Evolutionary conservation across 2,329 filamentous ascomycete genomes (phyloP).

Genomic region (Sarocladiaceae sp.): DNA sequence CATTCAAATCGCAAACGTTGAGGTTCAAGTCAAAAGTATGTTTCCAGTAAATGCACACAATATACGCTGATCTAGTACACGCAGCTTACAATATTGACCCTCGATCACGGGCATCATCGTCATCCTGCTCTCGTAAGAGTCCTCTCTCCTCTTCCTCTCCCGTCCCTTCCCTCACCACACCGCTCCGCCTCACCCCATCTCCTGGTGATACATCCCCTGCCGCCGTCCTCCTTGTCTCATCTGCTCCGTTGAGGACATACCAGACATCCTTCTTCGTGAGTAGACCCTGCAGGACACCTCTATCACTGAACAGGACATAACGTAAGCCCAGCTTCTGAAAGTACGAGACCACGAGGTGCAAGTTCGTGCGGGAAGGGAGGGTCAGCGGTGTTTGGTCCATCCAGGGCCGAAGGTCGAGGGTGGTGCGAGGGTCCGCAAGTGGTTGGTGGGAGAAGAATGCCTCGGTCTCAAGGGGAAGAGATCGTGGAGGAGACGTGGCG

Average conservation of each 20-base stretch:
- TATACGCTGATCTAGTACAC: neutral
- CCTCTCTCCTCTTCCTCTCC: slow-evolving; percentile 9
- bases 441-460: slow-evolving; percentile 82
- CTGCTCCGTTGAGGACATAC: slow-evolving; percentile 80
- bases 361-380: slow-evolving; percentile 67
- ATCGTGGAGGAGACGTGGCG: slow-evolving; percentile 50
- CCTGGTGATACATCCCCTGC: slow-evolving; percentile 12
- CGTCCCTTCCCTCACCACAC: neutral
- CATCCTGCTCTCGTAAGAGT: slow-evolving; percentile 8
- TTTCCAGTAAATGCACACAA: neutral
- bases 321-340: slow-evolving; percentile 91
- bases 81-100: slow-evolving; percentile 21
- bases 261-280: slow-evolving; percentile 98
- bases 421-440: slow-evolving; percentile 70
- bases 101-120: slow-evolving; percentile 11
- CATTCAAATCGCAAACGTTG: too few species aligned
- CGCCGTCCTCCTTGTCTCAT: slow-evolving; percentile 49
- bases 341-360: slow-evolving; percentile 85
- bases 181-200: neutral
- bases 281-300: slow-evolving; percentile 76
- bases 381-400: slow-evolving; percentile 99
- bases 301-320: slow-evolving; percentile 83
- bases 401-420: slow-evolving; percentile 89
- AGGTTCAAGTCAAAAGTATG: too few species aligned
- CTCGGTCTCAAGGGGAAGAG: slow-evolving; percentile 66